Base-by-base conservation (phyloP, 371 early-diverging fungal species). In the Dichotomocladium elegans region DNA sequence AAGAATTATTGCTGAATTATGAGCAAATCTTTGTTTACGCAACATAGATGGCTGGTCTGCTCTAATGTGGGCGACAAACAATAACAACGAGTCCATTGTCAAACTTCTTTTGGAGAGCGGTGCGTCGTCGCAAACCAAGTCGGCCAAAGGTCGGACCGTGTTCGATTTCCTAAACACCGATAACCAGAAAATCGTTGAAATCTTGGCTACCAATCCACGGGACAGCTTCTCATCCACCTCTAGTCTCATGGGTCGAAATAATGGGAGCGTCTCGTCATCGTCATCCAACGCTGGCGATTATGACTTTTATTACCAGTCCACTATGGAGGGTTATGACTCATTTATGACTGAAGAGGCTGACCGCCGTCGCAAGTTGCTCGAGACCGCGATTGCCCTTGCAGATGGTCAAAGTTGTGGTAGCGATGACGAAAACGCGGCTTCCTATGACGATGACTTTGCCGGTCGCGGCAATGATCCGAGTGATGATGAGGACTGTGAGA, bases 21-120 rank as follows among this genome's bases (percentile, higher is more conserved):
- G 35, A 24, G 29, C 14, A 47, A 47, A 14, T 59, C 31, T 14
- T 51, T 37, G 37, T 27, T 9, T 37, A 3, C 17, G 34, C 22
- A 24, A 41, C 44, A 24, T 67, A 85, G 90, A 81, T 60, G 97
- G 97, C 17, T 96, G 97, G 97, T 87, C 95, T 4, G 88, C 94
- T 14, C 81, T 95, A 41, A 86, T 95, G 80, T 96, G 97, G 97
- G 95, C 97, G 1, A 88, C 89, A 40, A 89, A 89, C 57, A 95
- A 92, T 74, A 85, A 87, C 53, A 87, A 92, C 72, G 84, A 85
- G 53, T 66, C 66, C 10, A 66, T 89, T 28, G 91, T 90, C 43
- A 81, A 83, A 51, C 41, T 88, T 15, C 77, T 95, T 41, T 55
- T 95, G 26, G 88, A 89, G 22, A 55, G 72, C 53, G 94, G 95